Percentiles rank a stretch among this genome's conserved stretches.
Conservation (phyloP, 2,329 filamentous ascomycete species). For the Microascus cirrosus region DNA sequence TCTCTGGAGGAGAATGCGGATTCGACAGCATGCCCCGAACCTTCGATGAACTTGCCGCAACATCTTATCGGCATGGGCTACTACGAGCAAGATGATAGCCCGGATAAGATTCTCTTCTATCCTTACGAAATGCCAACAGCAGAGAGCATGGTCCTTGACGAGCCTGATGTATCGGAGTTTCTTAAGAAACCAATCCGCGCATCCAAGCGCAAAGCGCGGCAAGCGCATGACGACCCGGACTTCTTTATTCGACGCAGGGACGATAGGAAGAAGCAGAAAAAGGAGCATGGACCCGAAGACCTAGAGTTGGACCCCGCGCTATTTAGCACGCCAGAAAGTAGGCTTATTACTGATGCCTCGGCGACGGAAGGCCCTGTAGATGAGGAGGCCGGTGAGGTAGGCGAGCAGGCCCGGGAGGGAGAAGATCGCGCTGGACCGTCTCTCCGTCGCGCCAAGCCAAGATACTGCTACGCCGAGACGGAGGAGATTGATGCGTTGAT, state of each 20-base stretch:
- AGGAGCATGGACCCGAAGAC: constrained; percentile 10
- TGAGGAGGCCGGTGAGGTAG: constrained; percentile 11
- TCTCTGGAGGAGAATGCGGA: constrained; percentile 14
- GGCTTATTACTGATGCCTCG: not conserved
- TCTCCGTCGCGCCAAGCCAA: constrained; percentile 41
- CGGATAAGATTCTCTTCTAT: constrained; percentile 48
- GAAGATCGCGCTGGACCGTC: constrained; percentile 35
- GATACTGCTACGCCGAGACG: constrained; percentile 35
- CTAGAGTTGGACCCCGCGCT: constrained; percentile 9
- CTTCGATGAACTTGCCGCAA: constrained; percentile 31
- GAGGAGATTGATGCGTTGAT: constrained; percentile 28
- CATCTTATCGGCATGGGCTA: constrained; percentile 48
- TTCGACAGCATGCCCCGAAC: constrained; percentile 34
- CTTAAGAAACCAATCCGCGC: constrained; percentile 42
- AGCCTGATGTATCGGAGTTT: constrained; percentile 39
- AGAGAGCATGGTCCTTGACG: constrained; percentile 27
- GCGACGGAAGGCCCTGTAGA: constrained; percentile 7
- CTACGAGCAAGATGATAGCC: constrained; percentile 46
- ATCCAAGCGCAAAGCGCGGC: constrained; percentile 39
- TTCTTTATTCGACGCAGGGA: constrained; percentile 26
- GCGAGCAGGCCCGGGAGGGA: constrained; percentile 3
- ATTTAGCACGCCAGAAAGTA: constrained; percentile 3
- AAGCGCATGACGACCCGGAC: constrained; percentile 39
- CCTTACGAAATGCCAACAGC: constrained; percentile 41
- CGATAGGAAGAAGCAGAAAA: constrained; percentile 12